phyloP scores from a whole-genome alignment of 257 asterid genomes.

The Scutellaria minor region DNA sequence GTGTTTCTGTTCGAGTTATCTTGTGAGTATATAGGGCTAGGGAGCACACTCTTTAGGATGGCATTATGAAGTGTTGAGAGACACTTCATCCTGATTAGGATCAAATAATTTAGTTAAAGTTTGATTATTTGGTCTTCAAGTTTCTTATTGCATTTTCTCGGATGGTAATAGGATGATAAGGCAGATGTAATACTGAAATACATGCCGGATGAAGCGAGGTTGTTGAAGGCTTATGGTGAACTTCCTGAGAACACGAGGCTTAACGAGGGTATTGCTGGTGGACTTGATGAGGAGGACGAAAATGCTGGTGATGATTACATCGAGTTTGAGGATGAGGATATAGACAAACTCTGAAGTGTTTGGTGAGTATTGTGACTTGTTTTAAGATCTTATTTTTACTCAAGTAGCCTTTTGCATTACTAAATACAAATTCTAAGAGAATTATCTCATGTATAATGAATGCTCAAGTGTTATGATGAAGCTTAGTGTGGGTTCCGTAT shows the following conservation, averaged over 20 bases:
- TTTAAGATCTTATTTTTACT: conserved; percentile 14
- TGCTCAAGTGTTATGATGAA: conserved; percentile 31
- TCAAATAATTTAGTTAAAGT: not conserved
- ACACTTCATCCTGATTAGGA: not conserved
- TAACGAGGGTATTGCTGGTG: conserved; percentile 77
- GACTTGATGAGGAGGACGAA: conserved; percentile 79
- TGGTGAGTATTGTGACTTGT: not conserved
- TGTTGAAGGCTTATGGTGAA: conserved; percentile 90
- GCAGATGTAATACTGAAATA: conserved; percentile 90
- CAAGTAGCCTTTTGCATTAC: conserved; percentile 3
- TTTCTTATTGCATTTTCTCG: not conserved
- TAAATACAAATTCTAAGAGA: conserved; percentile 24
- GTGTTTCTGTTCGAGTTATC: not conserved
- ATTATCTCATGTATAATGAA: conserved; percentile 23
- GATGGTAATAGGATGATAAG: conserved; percentile 69
- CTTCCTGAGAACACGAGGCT: conserved; percentile 89
- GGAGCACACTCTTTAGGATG: not conserved
- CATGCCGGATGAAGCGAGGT: conserved; percentile 94
- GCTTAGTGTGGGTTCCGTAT: conserved; percentile 36
- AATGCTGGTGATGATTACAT: conserved; percentile 68
- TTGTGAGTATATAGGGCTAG: not conserved
- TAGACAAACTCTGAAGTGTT: conserved; percentile 68
- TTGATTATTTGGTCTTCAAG: not conserved
- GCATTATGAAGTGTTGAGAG: not conserved
- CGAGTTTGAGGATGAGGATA: conserved; percentile 91